Conservation (phyloP, 495 filamentous ascomycete species). For the Hypoxylon cercidicola region DNA sequence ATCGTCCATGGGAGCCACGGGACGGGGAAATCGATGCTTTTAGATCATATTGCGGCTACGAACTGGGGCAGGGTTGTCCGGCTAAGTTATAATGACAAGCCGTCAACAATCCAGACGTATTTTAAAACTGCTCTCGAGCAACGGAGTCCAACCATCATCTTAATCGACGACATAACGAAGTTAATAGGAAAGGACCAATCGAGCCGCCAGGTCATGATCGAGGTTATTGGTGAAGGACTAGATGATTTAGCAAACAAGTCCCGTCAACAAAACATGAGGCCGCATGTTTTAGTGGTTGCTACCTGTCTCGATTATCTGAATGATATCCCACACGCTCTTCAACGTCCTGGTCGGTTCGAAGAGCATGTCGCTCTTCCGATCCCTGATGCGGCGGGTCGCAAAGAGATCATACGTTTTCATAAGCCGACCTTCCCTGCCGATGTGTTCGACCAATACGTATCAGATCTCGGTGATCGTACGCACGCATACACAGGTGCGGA, state of each 20-base stretch:
- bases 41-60: slow-evolving; percentile 71
- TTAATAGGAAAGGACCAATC: slow-evolving; percentile 73
- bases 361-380: slow-evolving; percentile 83
- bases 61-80: slow-evolving; percentile 74
- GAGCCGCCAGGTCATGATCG: slow-evolving; percentile 58
- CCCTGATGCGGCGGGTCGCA: slow-evolving; percentile 75
- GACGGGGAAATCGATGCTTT: slow-evolving; percentile 80
- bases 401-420: slow-evolving; percentile 74
- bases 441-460: slow-evolving; percentile 51
- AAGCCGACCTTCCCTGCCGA: slow-evolving; percentile 49
- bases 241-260: slow-evolving; percentile 57
- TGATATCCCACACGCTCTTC: slow-evolving; percentile 78
- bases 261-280: slow-evolving; percentile 46
- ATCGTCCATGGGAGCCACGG: slow-evolving; percentile 85
- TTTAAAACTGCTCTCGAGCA: slow-evolving; percentile 77
- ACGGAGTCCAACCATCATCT: slow-evolving; percentile 78
- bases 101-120: slow-evolving; percentile 68
- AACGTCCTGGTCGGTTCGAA: slow-evolving; percentile 71
- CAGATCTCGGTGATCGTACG: slow-evolving; percentile 59
- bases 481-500: slow-evolving; percentile 65
- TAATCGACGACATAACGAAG: slow-evolving; percentile 83
- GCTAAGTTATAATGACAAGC: slow-evolving; percentile 65
- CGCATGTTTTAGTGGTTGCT: slow-evolving; percentile 71
- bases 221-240: slow-evolving; percentile 62
- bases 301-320: slow-evolving; percentile 77